Evolutionary conservation across 192 early-diverging fungal species (phyloP).

Genomic region (Coemansia sp.): DNA sequence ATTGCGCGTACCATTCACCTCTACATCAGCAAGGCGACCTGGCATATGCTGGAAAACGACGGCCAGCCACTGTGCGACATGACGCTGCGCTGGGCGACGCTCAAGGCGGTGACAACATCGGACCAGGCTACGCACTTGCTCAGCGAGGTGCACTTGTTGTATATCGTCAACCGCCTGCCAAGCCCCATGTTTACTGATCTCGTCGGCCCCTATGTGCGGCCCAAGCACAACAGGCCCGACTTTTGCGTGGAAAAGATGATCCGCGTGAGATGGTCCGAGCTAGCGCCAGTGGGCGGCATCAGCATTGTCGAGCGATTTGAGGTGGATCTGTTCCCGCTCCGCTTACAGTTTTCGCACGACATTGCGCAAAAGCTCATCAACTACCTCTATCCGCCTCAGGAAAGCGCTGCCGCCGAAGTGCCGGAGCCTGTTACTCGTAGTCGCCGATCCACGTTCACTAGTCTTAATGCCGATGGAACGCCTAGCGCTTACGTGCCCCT

Average conservation of each 20-base stretch:
- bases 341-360: slow-evolving; percentile 84
- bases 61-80: slow-evolving; percentile 71
- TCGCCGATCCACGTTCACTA: background rate
- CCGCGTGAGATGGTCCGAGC: slow-evolving; percentile 73
- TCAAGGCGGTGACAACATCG: slow-evolving; percentile 76
- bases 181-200: slow-evolving; percentile 64
- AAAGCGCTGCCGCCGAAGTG: slow-evolving; percentile 7
- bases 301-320: slow-evolving; percentile 89
- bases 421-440: background rate
- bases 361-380: slow-evolving; percentile 77
- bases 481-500: background rate
- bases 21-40: slow-evolving; percentile 68
- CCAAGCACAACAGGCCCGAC: slow-evolving; percentile 61
- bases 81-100: slow-evolving; percentile 64
- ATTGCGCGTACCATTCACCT: slow-evolving; percentile 61
- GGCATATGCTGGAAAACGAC: slow-evolving; percentile 73
- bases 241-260: slow-evolving; percentile 88
- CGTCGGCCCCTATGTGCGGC: slow-evolving; percentile 59
- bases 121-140: slow-evolving; percentile 76
- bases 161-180: slow-evolving; percentile 67
- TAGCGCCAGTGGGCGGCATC: slow-evolving; percentile 91
- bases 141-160: slow-evolving; percentile 73
- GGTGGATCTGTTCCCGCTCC: slow-evolving; percentile 79
- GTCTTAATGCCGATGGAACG: background rate
- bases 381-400: slow-evolving; percentile 76